Base-by-base conservation (phyloP, 331 rosid species). In the Erythrophleum ivorense region DNA sequence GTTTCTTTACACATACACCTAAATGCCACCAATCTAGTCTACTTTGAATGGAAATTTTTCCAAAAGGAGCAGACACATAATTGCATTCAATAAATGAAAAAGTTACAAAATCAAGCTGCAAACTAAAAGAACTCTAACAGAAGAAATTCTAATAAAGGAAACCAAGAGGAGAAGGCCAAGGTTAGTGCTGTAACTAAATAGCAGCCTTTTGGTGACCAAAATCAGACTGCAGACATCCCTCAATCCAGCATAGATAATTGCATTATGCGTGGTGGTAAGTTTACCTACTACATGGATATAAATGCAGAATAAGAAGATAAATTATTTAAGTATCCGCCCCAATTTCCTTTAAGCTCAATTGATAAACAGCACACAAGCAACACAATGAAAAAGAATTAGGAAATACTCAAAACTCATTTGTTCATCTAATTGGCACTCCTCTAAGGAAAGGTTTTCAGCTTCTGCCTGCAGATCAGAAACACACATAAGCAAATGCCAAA, bases 381-480 rank as follows among this genome's bases (percentile, higher is more conserved):
- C 41, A 38, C 41, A 38, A 38, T 38, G 41, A 38, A 38, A 38
- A 38, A 38, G 41, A 38, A 3, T 2, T 38, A 38, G 41, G 41
- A 38, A 38, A 0, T 38, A 38, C 41, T 38, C 41, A 38, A 38
- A 38, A 3, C 97, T 94, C 88, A 90, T 92, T 85, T 91, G 89
- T 53, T 92, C 94, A 82, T 94, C 97, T 80, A 94, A 80, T 82
- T 73, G 84, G 76, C 36, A 86, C 85, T 94, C 98, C 84, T 92
- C 86, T 52, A 82, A 78, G 71, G 94, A 84, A 78, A 94, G 90
- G 72, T 79, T 92, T 85, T 94, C 98, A 82, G 92, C 83, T 81
- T 94, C 97, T 67, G 91, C 94, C 98, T 94, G 89, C 84, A 88
- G 70, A 81, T 58, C 29, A 55, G 78, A 77, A 71, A 75, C 38